Evolutionary conservation across 495 filamentous ascomycete genomes (phyloP).

Genomic region (Entonaema liquescens): DNA sequence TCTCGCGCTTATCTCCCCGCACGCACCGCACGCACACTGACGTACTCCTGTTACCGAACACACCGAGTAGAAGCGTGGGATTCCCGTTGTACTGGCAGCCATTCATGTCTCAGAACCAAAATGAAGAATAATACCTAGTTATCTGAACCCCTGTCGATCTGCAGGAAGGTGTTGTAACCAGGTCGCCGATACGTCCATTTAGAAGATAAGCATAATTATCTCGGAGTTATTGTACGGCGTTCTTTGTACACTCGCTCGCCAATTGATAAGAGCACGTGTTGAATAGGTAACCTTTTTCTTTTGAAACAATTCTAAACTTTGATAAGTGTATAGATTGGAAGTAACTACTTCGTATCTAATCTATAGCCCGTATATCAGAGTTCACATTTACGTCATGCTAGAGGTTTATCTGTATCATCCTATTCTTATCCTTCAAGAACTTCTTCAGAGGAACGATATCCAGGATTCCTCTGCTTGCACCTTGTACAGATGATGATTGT

Average conservation of each 20-base stretch:
- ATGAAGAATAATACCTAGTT: slow-evolving; percentile 9
- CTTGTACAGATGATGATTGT: slow-evolving; percentile 34
- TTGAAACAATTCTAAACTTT: neutral
- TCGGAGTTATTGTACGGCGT: neutral
- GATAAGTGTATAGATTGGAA: neutral
- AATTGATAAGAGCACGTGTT: neutral
- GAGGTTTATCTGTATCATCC: neutral
- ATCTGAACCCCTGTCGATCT: slow-evolving; percentile 39
- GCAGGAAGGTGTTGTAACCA: slow-evolving; percentile 20
- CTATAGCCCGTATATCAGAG: too few species aligned
- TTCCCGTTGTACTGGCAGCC: slow-evolving; percentile 13
- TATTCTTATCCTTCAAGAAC: slow-evolving; percentile 17
- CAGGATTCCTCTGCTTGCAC: slow-evolving; percentile 32
- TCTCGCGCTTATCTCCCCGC: slow-evolving; percentile 17
- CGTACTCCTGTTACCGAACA: slow-evolving; percentile 12
- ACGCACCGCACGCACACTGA: slow-evolving; percentile 12
- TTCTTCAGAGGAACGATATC: slow-evolving; percentile 35
- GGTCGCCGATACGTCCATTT: slow-evolving; percentile 23
- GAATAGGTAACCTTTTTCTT: neutral
- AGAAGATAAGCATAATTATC: slow-evolving; percentile 26
- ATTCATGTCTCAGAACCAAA: slow-evolving; percentile 21
- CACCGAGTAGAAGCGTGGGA: slow-evolving; percentile 18
- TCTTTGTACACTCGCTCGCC: neutral
- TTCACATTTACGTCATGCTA: neutral
- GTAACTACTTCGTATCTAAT: too few species aligned